A percentile compares a stretch with the other conserved stretches of the same genome.
These are phyloP conservation scores for Lithohypha guttulata DNA, from an alignment of 2,329 filamentous ascomycete genomes.

Conservation along the genomic window DNA sequence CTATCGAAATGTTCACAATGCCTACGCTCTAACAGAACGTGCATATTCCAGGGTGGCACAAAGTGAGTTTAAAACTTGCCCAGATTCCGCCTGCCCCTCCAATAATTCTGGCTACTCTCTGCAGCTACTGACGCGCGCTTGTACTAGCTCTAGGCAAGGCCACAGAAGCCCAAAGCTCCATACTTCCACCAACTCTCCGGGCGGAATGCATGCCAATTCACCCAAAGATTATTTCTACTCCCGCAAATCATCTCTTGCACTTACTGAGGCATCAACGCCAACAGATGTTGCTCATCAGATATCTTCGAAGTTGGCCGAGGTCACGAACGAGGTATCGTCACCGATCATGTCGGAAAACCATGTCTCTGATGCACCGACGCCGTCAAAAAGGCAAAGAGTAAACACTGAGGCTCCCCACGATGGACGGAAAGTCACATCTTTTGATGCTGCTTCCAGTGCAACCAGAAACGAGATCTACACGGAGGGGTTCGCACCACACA, in stretches of 20 bases:
- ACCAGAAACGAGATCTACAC: not conserved
- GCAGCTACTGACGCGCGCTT: not conserved
- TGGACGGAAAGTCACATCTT: too few species aligned
- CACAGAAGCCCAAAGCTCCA: conserved; percentile 6
- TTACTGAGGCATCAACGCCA: conserved; percentile 7
- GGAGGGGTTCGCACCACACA: conserved; percentile 31
- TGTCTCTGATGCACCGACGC: conserved; percentile 1
- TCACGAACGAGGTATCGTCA: not conserved
- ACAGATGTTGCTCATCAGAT: conserved; percentile 5
- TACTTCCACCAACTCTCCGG: conserved; percentile 2
- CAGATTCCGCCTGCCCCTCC: too few species aligned
- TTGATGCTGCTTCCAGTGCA: not conserved
- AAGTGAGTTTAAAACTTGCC: conserved; percentile 45
- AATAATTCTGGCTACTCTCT: too few species aligned
- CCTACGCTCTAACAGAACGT: conserved; percentile 77
- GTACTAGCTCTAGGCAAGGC: conserved; percentile 6
- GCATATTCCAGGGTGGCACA: conserved; percentile 60
- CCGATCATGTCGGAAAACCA: conserved; percentile 5
- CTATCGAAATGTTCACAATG: conserved; percentile 81
- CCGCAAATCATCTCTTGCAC: conserved; percentile 7
- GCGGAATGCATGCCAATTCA: conserved; percentile 1
- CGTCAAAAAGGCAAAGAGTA: conserved; percentile 6
- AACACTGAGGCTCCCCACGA: not conserved
- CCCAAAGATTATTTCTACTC: conserved; percentile 5
- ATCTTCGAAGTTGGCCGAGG: conserved; percentile 1